Evolutionary conservation across 495 filamentous ascomycete genomes (phyloP), one percentile per base, ranked within the genome.

Genomic region (Aspergillus affinis): DNA sequence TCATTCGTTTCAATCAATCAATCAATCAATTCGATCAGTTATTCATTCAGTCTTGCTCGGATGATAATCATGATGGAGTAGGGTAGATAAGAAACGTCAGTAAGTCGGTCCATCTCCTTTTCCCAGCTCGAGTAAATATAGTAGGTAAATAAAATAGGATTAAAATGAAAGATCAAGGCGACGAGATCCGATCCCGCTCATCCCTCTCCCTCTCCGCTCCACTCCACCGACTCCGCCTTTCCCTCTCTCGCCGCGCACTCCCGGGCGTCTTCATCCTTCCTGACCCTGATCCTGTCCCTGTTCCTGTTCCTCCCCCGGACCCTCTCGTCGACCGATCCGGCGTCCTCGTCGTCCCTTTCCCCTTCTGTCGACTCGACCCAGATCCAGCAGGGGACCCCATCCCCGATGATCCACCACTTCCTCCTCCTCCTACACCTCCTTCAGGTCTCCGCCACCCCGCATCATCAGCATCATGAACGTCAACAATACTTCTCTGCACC

Each of bases 401-500:
- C 36, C 36, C 36, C 1, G 36, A 41, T 4, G 36, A 41, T 15
- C 36, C 36, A 41, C 36, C 36, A 41, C 36, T 18, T 7, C 27
- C 41, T 26, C 47, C 18, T 17, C 29, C 19, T 23, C 29, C 3
- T 2, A 21, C 12, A n/a, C 12, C 45, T 20, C 0, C 15, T 6
- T 20, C 5, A n/a, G 61, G 56, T 48, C 56, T 57, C 41, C 54
- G 44, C 67, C 67, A 69, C 47, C 67, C 64, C 48, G 54, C 55
- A 61, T 69, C 67, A 41, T 63, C 67, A n/a, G 53, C 60, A 29
- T 67, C 67, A 41, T 54, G 59, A 2, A 67, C 64, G 50, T 69
- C 67, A 2, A 67, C 64, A 2, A 66, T 51, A 1, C 45, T 32
- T 47, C 66, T 36, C 13, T 56, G 57, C 19, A 65, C 62, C 23